Percentiles rank a stretch among this genome's conserved stretches.
These are phyloP conservation scores for Kwoniella shivajii DNA, from an alignment of 1,284 basidiomycete species.

Conservation along the genomic window DNA sequence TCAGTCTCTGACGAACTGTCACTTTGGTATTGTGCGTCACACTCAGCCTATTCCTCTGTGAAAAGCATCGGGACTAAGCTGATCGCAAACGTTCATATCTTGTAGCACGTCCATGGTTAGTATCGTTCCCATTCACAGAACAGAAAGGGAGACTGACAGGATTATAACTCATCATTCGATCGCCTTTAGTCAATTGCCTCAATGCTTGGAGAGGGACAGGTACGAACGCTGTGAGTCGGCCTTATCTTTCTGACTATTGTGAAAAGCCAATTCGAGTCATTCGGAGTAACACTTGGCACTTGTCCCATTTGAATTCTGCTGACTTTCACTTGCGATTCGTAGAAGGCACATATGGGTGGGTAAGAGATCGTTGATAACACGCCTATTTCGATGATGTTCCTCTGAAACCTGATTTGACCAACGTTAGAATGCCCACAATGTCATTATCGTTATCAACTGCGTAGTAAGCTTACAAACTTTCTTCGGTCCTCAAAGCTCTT, in stretches of 20 bases:
- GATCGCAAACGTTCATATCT: slow-evolving; percentile 12
- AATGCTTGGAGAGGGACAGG: slow-evolving; percentile 52
- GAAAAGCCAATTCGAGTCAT: no score
- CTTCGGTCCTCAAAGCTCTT: neutral
- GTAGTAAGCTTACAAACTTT: slow-evolving; percentile 24
- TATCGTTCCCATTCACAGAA: neutral
- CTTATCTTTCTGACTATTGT: neutral
- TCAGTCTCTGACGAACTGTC: neutral
- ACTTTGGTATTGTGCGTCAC: no score
- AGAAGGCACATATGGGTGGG: slow-evolving; percentile 49
- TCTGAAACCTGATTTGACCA: no score
- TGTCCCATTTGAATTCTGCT: no score
- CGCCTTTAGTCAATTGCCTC: slow-evolving; percentile 44
- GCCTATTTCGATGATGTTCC: neutral
- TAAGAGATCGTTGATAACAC: neutral
- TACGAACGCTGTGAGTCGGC: slow-evolving; percentile 40
- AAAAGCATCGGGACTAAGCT: neutral
- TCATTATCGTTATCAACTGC: slow-evolving; percentile 47
- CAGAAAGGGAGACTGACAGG: no score
- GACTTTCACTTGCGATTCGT: neutral
- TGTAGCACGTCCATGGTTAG: slow-evolving; percentile 46
- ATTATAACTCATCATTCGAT: neutral
- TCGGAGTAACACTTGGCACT: no score
- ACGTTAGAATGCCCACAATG: slow-evolving; percentile 51
- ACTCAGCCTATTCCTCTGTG: no score